Evolutionary conservation across 257 asterid genomes (phyloP).

Genomic region (Primulina eburnea): DNA sequence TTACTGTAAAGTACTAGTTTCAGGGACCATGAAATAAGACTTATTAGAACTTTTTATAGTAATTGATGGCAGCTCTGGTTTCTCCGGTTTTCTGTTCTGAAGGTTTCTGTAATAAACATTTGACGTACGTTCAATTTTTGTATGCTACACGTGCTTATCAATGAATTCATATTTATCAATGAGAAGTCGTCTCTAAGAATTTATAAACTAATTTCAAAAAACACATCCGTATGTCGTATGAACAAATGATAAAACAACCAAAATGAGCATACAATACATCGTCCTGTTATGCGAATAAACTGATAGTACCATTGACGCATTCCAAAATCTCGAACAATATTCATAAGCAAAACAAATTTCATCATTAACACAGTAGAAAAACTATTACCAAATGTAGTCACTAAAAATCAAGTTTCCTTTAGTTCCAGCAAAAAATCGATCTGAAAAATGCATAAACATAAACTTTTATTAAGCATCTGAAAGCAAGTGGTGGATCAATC

Average conservation of each 20-base stretch:
- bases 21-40: not conserved
- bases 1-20: not conserved
- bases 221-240: not conserved
- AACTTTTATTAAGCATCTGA: not conserved
- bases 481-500: not conserved
- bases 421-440: not conserved
- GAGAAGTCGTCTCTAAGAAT: too few species aligned
- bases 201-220: too few species aligned
- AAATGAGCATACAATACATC: not conserved
- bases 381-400: not conserved
- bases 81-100: not conserved
- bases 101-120: too few species aligned
- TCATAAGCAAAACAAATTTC: not conserved
- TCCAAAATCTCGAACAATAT: not conserved
- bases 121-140: too few species aligned
- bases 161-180: too few species aligned
- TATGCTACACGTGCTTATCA: too few species aligned
- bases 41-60: too few species aligned
- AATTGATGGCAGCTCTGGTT: not conserved
- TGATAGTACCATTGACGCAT: too few species aligned
- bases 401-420: not conserved
- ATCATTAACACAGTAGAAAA: not conserved
- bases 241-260: too few species aligned
- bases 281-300: too few species aligned
- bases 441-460: not conserved